Evolutionary conservation across 2,329 filamentous ascomycete genomes (phyloP).

Genomic region (Incumbomyces delicatus): DNA sequence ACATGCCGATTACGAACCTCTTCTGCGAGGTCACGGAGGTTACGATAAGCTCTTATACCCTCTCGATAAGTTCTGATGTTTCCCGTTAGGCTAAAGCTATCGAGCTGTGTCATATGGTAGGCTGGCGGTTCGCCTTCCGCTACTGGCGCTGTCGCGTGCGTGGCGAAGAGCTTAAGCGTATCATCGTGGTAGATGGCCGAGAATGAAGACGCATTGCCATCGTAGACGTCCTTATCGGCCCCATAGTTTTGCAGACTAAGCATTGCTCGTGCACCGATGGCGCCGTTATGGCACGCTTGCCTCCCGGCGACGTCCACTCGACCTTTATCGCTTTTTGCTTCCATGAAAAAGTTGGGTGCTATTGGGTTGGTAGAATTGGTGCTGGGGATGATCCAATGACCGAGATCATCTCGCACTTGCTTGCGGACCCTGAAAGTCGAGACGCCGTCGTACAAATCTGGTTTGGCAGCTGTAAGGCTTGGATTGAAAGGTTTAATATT

Average conservation of each 20-base stretch:
- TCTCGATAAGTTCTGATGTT: slow-evolving; percentile 24
- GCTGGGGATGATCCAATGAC: slow-evolving; percentile 9
- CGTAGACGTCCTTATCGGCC: slow-evolving; percentile 26
- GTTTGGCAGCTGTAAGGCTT: slow-evolving; percentile 7
- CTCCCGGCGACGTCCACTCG: slow-evolving; percentile 9
- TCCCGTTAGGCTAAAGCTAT: slow-evolving; percentile 23
- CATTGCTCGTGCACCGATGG: slow-evolving; percentile 15
- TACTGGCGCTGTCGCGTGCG: too few species aligned
- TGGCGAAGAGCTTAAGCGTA: neutral
- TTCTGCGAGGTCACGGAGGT: slow-evolving; percentile 31
- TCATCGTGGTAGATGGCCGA: slow-evolving; percentile 27
- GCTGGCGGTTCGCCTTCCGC: too few species aligned
- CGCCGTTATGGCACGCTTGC: slow-evolving; percentile 11
- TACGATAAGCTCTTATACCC: slow-evolving; percentile 32
- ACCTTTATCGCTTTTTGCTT: slow-evolving; percentile 11
- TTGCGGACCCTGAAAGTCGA: slow-evolving; percentile 11
- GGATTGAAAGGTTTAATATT: slow-evolving; percentile 10
- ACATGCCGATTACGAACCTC: slow-evolving; percentile 29
- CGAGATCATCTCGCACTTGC: slow-evolving; percentile 12
- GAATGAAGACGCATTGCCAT: slow-evolving; percentile 32
- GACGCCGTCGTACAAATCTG: slow-evolving; percentile 13
- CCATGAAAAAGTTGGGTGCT: slow-evolving; percentile 15
- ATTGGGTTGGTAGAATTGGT: slow-evolving; percentile 20
- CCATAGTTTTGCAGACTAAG: slow-evolving; percentile 15
- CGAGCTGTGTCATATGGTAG: slow-evolving; percentile 35